Conservation (phyloP, 1,284 basidiomycete genomes). For the Ustilago vetiveriae region DNA sequence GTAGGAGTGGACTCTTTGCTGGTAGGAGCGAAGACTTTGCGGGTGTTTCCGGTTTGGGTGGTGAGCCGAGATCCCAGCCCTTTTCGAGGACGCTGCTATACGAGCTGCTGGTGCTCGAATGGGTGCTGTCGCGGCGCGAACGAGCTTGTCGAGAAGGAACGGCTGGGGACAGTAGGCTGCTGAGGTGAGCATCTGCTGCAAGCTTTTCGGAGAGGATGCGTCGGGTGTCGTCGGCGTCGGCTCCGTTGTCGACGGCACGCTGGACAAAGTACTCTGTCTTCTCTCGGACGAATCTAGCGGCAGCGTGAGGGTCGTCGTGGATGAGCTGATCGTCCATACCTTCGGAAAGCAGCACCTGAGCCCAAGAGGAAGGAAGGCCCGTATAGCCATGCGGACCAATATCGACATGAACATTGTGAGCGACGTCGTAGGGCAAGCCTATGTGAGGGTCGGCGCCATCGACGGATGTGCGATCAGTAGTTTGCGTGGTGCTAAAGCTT, state of each 20-base stretch:
- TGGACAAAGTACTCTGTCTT: constrained; percentile 45
- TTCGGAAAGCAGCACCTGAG: constrained; percentile 37
- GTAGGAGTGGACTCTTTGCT: constrained; percentile 43
- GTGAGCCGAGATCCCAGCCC: constrained; percentile 44
- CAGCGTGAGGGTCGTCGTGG: constrained; percentile 30
- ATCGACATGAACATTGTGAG: constrained; percentile 60
- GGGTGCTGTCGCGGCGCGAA: constrained; percentile 16
- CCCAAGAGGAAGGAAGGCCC: constrained; percentile 54
- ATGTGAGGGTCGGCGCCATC: constrained; percentile 49
- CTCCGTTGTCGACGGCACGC: constrained; percentile 31
- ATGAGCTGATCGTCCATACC: constrained; percentile 36
- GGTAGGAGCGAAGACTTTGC: constrained; percentile 13
- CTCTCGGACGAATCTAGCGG: constrained; percentile 29
- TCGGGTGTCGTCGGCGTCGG: constrained; percentile 24
- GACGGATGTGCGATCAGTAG: constrained; percentile 6
- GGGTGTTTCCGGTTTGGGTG: constrained; percentile 1
- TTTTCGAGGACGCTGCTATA: constrained; percentile 54
- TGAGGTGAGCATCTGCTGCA: constrained; percentile 16
- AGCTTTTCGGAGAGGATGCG: constrained; percentile 29
- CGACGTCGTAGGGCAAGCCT: constrained; percentile 51
- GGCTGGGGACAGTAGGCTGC: constrained; percentile 6
- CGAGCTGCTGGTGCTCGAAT: constrained; percentile 49
- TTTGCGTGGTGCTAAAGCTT: constrained; percentile 1
- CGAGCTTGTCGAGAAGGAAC: constrained; percentile 1
- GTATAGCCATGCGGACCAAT: constrained; percentile 57